Percentiles rank a stretch among this genome's conserved stretches.
Evolutionary conservation across 768 basidiomycete species (phyloP).

Genomic region (Coprinopsis cinerea): DNA sequence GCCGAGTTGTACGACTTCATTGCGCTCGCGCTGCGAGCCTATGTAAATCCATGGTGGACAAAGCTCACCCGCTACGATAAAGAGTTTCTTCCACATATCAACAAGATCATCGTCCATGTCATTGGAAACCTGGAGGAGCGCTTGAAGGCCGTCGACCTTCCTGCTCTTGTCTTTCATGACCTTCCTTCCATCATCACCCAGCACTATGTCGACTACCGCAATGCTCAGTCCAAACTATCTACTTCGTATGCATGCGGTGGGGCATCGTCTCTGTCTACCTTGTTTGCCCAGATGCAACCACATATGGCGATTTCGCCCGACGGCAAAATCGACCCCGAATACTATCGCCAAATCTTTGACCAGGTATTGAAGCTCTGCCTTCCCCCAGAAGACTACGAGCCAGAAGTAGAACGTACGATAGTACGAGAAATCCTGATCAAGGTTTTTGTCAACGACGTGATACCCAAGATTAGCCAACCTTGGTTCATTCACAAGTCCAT

Average conservation of each 20-base stretch:
- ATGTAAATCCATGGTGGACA: conserved; percentile 82
- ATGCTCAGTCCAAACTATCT: conserved; percentile 52
- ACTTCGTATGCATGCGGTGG: conserved; percentile 70
- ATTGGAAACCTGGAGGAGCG: conserved; percentile 58
- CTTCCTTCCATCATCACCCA: conserved; percentile 63
- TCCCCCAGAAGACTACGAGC: conserved; percentile 71
- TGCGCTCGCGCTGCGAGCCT: conserved; percentile 74
- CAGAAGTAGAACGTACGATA: conserved; percentile 76
- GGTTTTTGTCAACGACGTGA: conserved; percentile 60
- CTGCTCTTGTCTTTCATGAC: conserved; percentile 55
- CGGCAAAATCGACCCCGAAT: conserved; percentile 65
- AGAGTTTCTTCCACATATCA: conserved; percentile 71
- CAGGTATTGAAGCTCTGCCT: conserved; percentile 68
- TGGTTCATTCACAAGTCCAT: conserved; percentile 83
- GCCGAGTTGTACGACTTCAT: conserved; percentile 73
- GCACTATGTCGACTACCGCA: conserved; percentile 76
- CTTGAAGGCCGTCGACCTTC: conserved; percentile 46
- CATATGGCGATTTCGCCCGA: conserved; percentile 74
- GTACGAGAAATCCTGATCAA: conserved; percentile 81
- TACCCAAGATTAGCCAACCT: conserved; percentile 71
- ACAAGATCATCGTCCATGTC: conserved; percentile 50
- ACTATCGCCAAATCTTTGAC: conserved; percentile 76
- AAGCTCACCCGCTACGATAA: conserved; percentile 80
- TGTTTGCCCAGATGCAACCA: conserved; percentile 80
- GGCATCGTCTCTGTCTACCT: conserved; percentile 50